phyloP scores from a whole-genome alignment of 495 filamentous ascomycete species.

The Neurospora africana region DNA sequence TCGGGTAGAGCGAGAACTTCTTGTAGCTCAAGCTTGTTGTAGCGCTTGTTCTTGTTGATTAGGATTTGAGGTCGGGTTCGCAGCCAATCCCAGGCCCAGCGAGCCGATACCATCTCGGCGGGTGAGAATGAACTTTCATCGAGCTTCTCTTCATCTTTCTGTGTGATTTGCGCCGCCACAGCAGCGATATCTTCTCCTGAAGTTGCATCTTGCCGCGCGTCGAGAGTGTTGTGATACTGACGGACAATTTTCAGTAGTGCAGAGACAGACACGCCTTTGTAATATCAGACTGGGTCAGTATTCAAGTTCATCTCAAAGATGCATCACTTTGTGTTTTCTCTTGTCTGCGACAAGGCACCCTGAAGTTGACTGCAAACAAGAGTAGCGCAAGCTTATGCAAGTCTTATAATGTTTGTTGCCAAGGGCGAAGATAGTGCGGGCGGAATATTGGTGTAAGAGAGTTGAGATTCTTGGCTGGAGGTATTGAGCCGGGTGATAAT shows the following conservation, averaged over 20 bases:
- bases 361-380: background rate
- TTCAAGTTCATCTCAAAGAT: background rate
- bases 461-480: background rate
- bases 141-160: constrained; percentile 8
- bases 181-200: constrained; percentile 1
- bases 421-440: background rate
- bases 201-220: constrained; percentile 2
- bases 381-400: background rate
- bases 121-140: constrained; percentile 11
- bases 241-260: constrained; percentile 21
- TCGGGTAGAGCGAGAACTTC: constrained; percentile 34
- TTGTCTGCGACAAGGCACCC: background rate
- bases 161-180: background rate
- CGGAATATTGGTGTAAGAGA: background rate
- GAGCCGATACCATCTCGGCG: constrained; percentile 23
- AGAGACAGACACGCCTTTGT: constrained; percentile 16
- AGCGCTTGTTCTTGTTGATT: constrained; percentile 28
- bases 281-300: constrained; percentile 5
- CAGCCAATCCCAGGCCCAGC: constrained; percentile 38
- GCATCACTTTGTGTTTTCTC: background rate
- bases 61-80: constrained; percentile 31
- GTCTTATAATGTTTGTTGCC: background rate
- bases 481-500: background rate
- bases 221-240: constrained; percentile 15
- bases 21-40: constrained; percentile 30